These are phyloP conservation scores for Aspergillaceae sp. DNA, from an alignment of 2,329 filamentous ascomycete species.

Conservation along the genomic window DNA sequence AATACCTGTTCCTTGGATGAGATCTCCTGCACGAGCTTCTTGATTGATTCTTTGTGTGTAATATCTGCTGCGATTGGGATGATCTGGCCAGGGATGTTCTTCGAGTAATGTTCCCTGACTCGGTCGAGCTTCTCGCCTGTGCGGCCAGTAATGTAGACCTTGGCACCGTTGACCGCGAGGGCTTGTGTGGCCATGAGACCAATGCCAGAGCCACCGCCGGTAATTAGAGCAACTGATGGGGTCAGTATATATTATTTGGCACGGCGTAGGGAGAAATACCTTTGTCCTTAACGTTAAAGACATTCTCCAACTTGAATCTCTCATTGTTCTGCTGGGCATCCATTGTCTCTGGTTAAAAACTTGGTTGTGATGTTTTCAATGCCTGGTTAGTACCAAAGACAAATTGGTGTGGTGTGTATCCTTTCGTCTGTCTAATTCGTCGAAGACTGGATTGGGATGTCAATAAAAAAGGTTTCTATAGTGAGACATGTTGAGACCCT, in stretches of 20 bases:
- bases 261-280: background rate
- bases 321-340: conserved; percentile 25
- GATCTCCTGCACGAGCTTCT: conserved; percentile 47
- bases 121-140: conserved; percentile 25
- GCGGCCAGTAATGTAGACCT: conserved; percentile 49
- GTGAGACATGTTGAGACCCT: too few relatives aligned
- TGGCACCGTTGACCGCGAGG: conserved; percentile 49
- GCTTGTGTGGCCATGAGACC: conserved; percentile 52
- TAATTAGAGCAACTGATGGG: conserved; percentile 41
- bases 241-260: background rate
- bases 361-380: too few relatives aligned
- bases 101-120: conserved; percentile 29
- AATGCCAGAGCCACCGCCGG: conserved; percentile 52
- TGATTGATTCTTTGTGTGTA: conserved; percentile 52
- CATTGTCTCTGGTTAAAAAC: background rate
- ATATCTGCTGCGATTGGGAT: conserved; percentile 53
- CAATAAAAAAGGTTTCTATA: too few relatives aligned
- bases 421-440: too few relatives aligned
- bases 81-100: conserved; percentile 45
- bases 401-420: too few relatives aligned
- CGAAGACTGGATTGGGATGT: too few relatives aligned
- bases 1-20: conserved; percentile 53
- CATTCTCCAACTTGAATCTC: conserved; percentile 39
- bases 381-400: too few relatives aligned
- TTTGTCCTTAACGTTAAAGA: conserved; percentile 45